Conservation (phyloP, 2,329 filamentous ascomycete genomes). For the Colletotrichum cuscutae region DNA sequence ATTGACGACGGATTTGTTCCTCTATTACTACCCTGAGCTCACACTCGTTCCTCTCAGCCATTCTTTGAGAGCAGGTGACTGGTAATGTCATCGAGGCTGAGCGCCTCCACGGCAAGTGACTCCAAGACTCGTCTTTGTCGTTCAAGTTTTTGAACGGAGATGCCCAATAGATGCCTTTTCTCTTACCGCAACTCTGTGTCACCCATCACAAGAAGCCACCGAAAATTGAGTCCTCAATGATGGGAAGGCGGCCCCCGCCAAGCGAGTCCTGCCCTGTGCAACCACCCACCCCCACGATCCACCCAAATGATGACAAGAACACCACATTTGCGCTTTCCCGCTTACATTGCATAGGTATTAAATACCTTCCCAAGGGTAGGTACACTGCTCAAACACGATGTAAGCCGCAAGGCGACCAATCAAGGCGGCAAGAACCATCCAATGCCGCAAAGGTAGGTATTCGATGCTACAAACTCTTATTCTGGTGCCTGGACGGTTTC, state of each 20-base stretch:
- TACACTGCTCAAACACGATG: not conserved
- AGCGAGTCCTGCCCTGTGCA: not conserved
- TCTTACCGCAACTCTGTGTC: not conserved
- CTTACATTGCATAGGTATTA: not conserved
- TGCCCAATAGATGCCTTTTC: not conserved
- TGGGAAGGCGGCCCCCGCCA: not conserved
- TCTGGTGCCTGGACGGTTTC: not conserved
- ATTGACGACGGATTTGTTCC: not conserved
- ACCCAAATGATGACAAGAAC: constrained; percentile 1
- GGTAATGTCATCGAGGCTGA: not conserved
- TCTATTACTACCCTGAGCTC: not conserved
- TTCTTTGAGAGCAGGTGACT: not conserved
- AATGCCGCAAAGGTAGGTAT: too few species aligned
- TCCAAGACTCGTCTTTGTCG: not conserved
- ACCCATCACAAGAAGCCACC: constrained; percentile 6
- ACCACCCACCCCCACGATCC: not conserved
- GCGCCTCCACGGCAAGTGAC: not conserved
- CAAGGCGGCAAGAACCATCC: not conserved
- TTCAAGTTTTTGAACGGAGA: not conserved
- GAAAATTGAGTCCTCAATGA: not conserved
- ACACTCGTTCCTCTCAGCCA: not conserved
- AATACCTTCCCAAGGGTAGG: not conserved
- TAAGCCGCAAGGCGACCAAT: constrained; percentile 13
- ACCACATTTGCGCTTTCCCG: not conserved
- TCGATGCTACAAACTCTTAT: not conserved